Evolutionary conservation across 2,329 filamentous ascomycete species (phyloP).

Genomic region (Ustulina deusta): DNA sequence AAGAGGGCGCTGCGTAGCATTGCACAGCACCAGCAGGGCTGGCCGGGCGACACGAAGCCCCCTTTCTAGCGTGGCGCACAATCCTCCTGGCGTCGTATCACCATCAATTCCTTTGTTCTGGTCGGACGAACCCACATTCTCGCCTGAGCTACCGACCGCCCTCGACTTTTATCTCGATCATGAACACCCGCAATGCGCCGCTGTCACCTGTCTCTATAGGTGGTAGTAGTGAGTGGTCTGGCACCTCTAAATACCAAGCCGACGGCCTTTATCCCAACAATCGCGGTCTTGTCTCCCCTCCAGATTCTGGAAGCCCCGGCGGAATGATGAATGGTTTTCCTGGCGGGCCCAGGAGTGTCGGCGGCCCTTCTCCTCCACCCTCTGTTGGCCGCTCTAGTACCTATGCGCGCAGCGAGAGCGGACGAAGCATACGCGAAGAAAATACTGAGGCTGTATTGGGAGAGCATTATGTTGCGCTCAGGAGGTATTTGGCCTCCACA

Average conservation of each 20-base stretch:
- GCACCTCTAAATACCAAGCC: slow-evolving; percentile 74
- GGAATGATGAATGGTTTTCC: slow-evolving; percentile 72
- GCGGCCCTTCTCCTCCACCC: slow-evolving; percentile 84
- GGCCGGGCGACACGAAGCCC: slow-evolving; percentile 34
- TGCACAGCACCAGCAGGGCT: slow-evolving; percentile 27
- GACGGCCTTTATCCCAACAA: slow-evolving; percentile 65
- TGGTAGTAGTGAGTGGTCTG: slow-evolving; percentile 86
- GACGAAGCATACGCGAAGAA: slow-evolving; percentile 71
- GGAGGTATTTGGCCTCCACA: slow-evolving; percentile 77
- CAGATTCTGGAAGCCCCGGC: slow-evolving; percentile 73
- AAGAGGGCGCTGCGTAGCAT: slow-evolving; percentile 27
- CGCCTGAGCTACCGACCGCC: slow-evolving; percentile 29
- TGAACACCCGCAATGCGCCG: slow-evolving; percentile 80
- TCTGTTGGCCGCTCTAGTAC: slow-evolving; percentile 89
- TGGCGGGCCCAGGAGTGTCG: slow-evolving; percentile 66
- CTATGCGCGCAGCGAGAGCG: slow-evolving; percentile 75
- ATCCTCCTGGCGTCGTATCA: slow-evolving; percentile 35
- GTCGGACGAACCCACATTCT: slow-evolving; percentile 36
- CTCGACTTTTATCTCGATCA: slow-evolving; percentile 55
- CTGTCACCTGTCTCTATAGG: slow-evolving; percentile 86
- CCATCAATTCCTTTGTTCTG: slow-evolving; percentile 40
- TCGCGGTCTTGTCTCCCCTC: slow-evolving; percentile 74
- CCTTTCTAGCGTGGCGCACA: slow-evolving; percentile 37
- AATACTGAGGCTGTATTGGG: slow-evolving; percentile 72
- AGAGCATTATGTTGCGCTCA: slow-evolving; percentile 85